Evolutionary conservation across 2,329 filamentous ascomycete species (phyloP).

Genomic region (Colletotrichum filicis): DNA sequence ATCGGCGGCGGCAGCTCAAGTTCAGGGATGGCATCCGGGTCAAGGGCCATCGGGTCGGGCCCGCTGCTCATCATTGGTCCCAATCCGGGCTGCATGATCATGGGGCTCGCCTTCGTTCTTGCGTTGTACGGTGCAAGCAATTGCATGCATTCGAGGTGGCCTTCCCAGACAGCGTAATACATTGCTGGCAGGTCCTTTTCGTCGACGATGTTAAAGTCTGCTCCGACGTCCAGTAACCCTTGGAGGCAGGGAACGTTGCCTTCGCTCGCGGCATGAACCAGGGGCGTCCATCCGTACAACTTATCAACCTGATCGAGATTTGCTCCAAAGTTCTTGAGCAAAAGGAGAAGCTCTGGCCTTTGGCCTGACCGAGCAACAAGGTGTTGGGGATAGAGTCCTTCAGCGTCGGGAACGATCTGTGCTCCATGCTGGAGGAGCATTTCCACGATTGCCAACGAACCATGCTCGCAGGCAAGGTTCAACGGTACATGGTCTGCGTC

Average conservation of each 20-base stretch:
- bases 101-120: conserved; percentile 54
- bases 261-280: conserved; percentile 96
- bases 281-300: conserved; percentile 95
- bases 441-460: conserved; percentile 85
- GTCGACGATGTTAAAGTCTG: conserved; percentile 82
- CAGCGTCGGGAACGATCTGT: conserved; percentile 89
- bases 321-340: conserved; percentile 87
- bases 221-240: conserved; percentile 82
- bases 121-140: conserved; percentile 75
- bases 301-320: conserved; percentile 94
- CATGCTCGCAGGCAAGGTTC: conserved; percentile 95
- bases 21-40: conserved; percentile 89
- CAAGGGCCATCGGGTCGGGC: conserved; percentile 73
- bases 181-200: conserved; percentile 94
- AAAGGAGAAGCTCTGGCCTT: conserved; percentile 79
- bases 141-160: conserved; percentile 93
- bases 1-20: conserved; percentile 95
- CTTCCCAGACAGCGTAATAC: conserved; percentile 99
- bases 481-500: conserved; percentile 93
- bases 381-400: conserved; percentile 97
- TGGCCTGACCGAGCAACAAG: conserved; percentile 91
- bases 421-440: conserved; percentile 85
- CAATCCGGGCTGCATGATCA: conserved; percentile 55
- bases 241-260: conserved; percentile 91
- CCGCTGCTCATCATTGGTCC: conserved; percentile 58